Conservation (phyloP, 805 yeast species). For the Candida stauntonica region DNA sequence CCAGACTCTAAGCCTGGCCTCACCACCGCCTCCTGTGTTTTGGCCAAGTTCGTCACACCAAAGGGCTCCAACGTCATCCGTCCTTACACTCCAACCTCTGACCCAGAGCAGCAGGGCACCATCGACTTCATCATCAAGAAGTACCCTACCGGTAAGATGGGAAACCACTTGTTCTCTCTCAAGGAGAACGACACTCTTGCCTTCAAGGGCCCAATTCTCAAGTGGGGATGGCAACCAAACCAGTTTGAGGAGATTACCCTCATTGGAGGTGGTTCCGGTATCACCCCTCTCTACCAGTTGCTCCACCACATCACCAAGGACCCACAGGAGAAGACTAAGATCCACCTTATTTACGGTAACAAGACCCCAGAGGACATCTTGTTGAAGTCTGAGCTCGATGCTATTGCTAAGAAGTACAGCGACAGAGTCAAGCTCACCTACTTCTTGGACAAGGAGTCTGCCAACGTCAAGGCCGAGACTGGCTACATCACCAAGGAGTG, state of each 20-base stretch:
- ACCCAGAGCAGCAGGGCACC: slow-evolving; percentile 62
- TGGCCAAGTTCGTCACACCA: slow-evolving; percentile 77
- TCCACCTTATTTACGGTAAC: slow-evolving; percentile 77
- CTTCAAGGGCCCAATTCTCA: slow-evolving; percentile 90
- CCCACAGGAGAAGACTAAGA: slow-evolving; percentile 86
- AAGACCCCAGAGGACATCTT: slow-evolving; percentile 75
- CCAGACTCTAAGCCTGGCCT: slow-evolving; percentile 72
- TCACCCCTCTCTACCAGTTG: slow-evolving; percentile 92
- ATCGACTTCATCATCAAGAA: slow-evolving; percentile 79
- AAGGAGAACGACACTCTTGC: slow-evolving; percentile 77
- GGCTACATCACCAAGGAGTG: slow-evolving; percentile 82
- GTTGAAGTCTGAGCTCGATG: slow-evolving; percentile 73
- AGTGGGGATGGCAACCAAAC: slow-evolving; percentile 90
- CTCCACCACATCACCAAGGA: slow-evolving; percentile 69
- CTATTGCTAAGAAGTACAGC: slow-evolving; percentile 57
- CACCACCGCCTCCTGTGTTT: slow-evolving; percentile 68
- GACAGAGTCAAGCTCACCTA: slow-evolving; percentile 75
- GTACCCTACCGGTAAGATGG: slow-evolving; percentile 82
- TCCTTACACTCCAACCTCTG: slow-evolving; percentile 78
- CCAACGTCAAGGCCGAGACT: slow-evolving; percentile 43
- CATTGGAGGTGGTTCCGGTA: slow-evolving; percentile 96
- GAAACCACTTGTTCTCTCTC: slow-evolving; percentile 64
- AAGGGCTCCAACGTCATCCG: slow-evolving; percentile 83
- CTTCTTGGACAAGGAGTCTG: slow-evolving; percentile 65
- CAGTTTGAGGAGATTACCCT: slow-evolving; percentile 73